Evolutionary conservation across 164 flowering plant genomes (phyloP).

Genomic region (Sedum album): DNA sequence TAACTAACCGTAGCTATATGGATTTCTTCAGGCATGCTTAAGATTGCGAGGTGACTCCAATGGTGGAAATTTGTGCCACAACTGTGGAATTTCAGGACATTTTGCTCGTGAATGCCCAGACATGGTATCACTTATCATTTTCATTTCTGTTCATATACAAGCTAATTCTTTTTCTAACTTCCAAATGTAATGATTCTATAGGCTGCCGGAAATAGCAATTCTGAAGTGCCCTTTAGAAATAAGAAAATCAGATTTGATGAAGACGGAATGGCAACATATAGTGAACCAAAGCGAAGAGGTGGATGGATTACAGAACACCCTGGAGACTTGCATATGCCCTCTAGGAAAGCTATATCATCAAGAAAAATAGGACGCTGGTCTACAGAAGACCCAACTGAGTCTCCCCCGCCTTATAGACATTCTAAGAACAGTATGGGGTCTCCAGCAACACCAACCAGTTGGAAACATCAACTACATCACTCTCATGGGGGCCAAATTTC

Average conservation of each 20-base stretch:
- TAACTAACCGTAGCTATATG: not conserved
- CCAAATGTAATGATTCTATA: not conserved
- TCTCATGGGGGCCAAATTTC: conserved; percentile 17
- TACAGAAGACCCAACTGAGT: conserved; percentile 48
- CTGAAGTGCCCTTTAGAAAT: not conserved
- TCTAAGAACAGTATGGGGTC: conserved; percentile 15
- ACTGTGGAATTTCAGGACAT: conserved; percentile 72
- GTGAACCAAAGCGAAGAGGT: conserved; percentile 2
- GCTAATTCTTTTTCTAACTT: not conserved
- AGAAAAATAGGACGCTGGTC: conserved; percentile 6
- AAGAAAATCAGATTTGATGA: conserved; percentile 6
- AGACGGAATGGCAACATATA: not conserved
- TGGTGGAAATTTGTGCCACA: conserved; percentile 41
- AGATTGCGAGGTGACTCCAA: conserved; percentile 13
- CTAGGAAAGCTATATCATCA: not conserved
- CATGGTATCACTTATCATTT: conserved; percentile 29
- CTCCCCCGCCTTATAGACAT: not conserved
- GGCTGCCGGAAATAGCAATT: not conserved
- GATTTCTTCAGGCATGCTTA: not conserved
- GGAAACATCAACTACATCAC: conserved; percentile 12
- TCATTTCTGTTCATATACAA: not conserved
- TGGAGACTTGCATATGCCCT: conserved; percentile 32
- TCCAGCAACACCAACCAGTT: conserved; percentile 34
- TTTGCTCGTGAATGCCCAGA: conserved; percentile 63
- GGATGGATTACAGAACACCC: conserved; percentile 32